phyloP scores from a whole-genome alignment of 352 stramenopile genomes.

The Pythium oligandrum region DNA sequence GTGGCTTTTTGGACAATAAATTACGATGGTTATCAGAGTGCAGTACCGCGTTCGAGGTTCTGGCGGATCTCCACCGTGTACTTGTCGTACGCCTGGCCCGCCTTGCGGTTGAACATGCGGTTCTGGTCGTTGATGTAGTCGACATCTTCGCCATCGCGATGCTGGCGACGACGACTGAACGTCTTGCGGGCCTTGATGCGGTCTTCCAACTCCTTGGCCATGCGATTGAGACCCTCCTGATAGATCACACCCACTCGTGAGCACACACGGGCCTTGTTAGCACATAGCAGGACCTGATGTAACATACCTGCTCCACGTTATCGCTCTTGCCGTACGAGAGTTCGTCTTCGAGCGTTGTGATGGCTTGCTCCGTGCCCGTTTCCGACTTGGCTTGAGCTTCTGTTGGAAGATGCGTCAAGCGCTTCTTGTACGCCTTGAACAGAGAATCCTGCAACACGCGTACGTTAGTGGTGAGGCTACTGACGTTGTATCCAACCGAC shows the following conservation, averaged over 20 bases:
- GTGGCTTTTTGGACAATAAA: constrained; percentile 9
- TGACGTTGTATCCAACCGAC: too few relatives aligned
- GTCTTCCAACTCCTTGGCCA: constrained; percentile 68
- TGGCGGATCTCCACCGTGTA: constrained; percentile 97
- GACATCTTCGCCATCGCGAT: constrained; percentile 90
- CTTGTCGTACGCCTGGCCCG: constrained; percentile 95
- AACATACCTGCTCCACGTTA: constrained; percentile 43
- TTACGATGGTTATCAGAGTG: constrained; percentile 74
- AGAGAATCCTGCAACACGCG: constrained; percentile 46
- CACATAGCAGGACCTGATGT: constrained; percentile 4
- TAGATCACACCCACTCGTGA: background rate
- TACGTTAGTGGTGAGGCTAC: too few relatives aligned
- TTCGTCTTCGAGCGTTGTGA: constrained; percentile 38
- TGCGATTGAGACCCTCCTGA: constrained; percentile 63
- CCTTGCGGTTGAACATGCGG: constrained; percentile 97
- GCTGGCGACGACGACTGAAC: constrained; percentile 68
- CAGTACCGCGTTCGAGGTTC: constrained; percentile 97
- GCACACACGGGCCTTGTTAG: background rate
- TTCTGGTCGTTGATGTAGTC: constrained; percentile 99
- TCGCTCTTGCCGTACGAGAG: constrained; percentile 61
- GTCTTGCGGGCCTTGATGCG: constrained; percentile 70
- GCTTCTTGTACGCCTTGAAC: constrained; percentile 85
- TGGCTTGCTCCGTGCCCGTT: constrained; percentile 5
- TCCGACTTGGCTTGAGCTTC: constrained; percentile 11
- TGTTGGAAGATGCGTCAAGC: constrained; percentile 52